A percentile compares a stretch with the other conserved stretches of the same genome.
phyloP scores from a whole-genome alignment of 192 early-diverging fungal genomes.

The Linnemannia exigua region DNA sequence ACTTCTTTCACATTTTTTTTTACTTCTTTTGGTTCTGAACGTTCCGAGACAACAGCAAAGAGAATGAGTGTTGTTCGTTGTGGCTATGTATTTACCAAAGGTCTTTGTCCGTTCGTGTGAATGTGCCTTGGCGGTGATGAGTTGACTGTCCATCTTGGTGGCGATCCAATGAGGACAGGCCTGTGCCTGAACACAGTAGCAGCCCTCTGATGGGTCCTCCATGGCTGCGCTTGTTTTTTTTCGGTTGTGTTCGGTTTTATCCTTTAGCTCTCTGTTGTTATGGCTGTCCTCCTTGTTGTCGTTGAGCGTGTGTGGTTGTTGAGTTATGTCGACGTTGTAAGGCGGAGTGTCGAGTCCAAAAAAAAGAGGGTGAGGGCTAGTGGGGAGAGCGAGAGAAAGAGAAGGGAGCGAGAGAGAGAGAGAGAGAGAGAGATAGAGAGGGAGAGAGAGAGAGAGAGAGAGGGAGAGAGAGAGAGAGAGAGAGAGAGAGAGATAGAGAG shows the following conservation, averaged over 20 bases:
- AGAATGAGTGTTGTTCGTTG: background rate
- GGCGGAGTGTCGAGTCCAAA: background rate
- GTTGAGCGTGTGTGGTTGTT: background rate
- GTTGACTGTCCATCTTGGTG: conserved; percentile 37
- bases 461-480: background rate
- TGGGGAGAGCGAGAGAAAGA: no score
- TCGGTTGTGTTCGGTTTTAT: background rate
- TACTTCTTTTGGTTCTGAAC: no score
- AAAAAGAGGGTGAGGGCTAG: no score
- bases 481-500: background rate
- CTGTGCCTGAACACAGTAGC: conserved; percentile 50
- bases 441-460: no score
- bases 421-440: no score
- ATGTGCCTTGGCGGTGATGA: conserved; percentile 31
- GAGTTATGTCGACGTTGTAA: no score
- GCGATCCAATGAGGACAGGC: conserved; percentile 52
- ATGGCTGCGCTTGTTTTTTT: background rate
- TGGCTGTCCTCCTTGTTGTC: no score
- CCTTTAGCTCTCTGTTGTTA: background rate
- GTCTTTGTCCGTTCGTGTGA: conserved; percentile 38
- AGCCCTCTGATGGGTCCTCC: conserved; percentile 51
- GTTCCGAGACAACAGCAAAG: background rate
- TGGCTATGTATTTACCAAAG: conserved; percentile 25
- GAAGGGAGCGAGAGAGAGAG: background rate
- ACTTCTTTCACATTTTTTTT: no score